Evolutionary conservation across 2,329 filamentous ascomycete species (phyloP).

Genomic region (Ophiostoma sp.): DNA sequence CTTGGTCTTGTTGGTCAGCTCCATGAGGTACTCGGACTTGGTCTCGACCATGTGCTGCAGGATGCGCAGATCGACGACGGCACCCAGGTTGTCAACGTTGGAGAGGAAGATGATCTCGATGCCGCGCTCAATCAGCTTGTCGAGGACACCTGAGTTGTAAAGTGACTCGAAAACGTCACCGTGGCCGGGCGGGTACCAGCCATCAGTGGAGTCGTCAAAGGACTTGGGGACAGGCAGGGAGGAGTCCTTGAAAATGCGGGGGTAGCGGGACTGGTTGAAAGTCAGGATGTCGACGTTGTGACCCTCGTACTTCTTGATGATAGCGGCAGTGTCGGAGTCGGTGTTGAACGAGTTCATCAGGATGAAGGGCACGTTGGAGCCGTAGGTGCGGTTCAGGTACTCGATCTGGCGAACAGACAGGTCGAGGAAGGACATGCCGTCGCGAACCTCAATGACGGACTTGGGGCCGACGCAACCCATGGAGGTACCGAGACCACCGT

Average conservation of each 20-base stretch:
- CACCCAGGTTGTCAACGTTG: conserved; percentile 98
- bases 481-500: conserved; percentile 97
- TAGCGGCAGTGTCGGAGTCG: conserved; percentile 93
- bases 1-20: conserved; percentile 99
- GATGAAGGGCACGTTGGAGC: conserved; percentile 95
- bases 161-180: conserved; percentile 99
- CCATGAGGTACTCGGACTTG: conserved; percentile 98
- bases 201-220: conserved; percentile 81
- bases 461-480: conserved; percentile 99
- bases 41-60: conserved; percentile 99
- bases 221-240: conserved; percentile 92
- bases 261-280: conserved; percentile 99
- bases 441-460: conserved; percentile 98
- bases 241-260: conserved; percentile 97
- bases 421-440: conserved; percentile 99
- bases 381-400: conserved; percentile 97
- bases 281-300: conserved; percentile 99
- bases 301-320: conserved; percentile 99
- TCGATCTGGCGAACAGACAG: conserved; percentile 98
- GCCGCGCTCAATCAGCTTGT: conserved; percentile 91
- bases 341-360: conserved; percentile 99
- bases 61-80: conserved; percentile 96
- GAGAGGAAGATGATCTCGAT: conserved; percentile 98
- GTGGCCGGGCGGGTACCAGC: conserved; percentile 99
- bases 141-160: conserved; percentile 97